These are phyloP conservation scores for Lepidium aucheri DNA, from an alignment of 345 rosid species.

Conservation along the genomic window DNA sequence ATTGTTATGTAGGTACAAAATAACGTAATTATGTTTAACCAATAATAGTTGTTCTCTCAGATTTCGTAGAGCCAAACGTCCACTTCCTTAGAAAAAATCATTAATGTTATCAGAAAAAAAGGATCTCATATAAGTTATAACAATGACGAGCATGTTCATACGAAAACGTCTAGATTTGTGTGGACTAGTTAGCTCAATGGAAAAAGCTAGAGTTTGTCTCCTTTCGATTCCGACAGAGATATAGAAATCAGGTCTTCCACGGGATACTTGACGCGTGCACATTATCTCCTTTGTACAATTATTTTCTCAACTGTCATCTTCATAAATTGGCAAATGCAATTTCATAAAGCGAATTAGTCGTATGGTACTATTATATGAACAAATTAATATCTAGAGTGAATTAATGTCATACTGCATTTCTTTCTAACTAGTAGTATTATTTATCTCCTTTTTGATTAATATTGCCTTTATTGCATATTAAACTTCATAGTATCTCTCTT, in stretches of 20 bases:
- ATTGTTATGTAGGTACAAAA: background rate
- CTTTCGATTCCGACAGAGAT: slow-evolving; percentile 7
- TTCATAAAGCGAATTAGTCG: background rate
- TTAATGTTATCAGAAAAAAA: background rate
- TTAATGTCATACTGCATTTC: background rate
- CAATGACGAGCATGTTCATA: background rate
- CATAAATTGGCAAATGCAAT: background rate
- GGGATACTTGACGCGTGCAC: background rate
- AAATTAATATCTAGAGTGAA: background rate
- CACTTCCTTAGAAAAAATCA: background rate
- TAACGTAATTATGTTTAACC: background rate
- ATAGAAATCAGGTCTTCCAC: background rate
- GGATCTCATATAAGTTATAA: background rate
- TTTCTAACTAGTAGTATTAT: background rate
- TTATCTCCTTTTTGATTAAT: background rate
- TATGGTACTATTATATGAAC: background rate
- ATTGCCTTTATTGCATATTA: too few species aligned
- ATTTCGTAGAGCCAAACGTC: slow-evolving; percentile 1
- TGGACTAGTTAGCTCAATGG: background rate
- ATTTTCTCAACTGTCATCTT: background rate
- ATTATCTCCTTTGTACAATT: background rate
- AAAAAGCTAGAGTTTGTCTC: slow-evolving; percentile 16
- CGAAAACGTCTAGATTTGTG: background rate
- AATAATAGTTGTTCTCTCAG: background rate
- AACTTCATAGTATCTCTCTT: too few species aligned